Evolutionary conservation across 2,329 filamentous ascomycete genomes (phyloP), one percentile per base, ranked within the genome.

Genomic region (Fusarium musae): DNA sequence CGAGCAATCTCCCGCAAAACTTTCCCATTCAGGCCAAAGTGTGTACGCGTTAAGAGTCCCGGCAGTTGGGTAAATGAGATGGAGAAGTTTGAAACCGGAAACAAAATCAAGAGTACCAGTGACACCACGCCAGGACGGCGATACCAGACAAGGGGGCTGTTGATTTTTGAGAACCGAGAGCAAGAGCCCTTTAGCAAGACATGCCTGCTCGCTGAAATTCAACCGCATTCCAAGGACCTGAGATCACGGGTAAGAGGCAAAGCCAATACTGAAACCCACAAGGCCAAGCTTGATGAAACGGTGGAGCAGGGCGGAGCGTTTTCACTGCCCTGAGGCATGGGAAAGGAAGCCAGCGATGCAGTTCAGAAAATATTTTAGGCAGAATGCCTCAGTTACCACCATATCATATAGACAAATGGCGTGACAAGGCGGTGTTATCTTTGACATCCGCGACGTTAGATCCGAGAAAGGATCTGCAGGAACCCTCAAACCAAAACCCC

Each of bases 401-500:
- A 46, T 56, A 21, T 32, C 21, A 32, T 58, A 28, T 53, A 28
- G 23, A 53, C n/a, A 58, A 40, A 72, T 60, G 46, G 37, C 54
- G 53, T 36, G 53, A n/a, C 52, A 56, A 52, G 64, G 59, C 54
- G 59, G 64, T 72, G 56, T 52, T 62, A 47, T 70, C 44, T 59
- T 42, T 52, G 39, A 26, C n/a, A 39, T 26, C 39, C 42, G 47
- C 39, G 26, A 68, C 57, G 70, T 66, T 75, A 65, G 70, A 75
- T 70, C 73, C 67, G 66, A 73, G 52, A 39, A 40, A 50, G 59
- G 64, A 72, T 76, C 73, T 77, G 75, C 75, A 77, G 75, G 75
- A 77, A 77, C 75, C 71, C 72, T 73, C 70, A 42, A 53, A 47
- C 49, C 65, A 61, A 73, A 72, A 72, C 69, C 69, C 70, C 71